phyloP scores from a whole-genome alignment of 176 grass and related monocot genomes.

The Tillandsia leiboldiana region DNA sequence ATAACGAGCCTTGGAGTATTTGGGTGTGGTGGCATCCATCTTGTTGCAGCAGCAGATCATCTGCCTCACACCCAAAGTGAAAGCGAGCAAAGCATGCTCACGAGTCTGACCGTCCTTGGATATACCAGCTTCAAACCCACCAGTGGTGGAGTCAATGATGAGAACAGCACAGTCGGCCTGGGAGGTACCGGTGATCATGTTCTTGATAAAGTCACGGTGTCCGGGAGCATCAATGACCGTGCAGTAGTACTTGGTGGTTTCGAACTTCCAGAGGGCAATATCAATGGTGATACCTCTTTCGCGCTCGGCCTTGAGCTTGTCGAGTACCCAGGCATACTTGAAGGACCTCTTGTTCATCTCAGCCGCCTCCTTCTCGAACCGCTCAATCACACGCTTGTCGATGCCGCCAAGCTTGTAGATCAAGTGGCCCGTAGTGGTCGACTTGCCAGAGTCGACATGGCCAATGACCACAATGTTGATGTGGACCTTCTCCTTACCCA shows the following conservation, averaged over 20 bases:
- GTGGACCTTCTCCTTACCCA: slow-evolving; percentile 83
- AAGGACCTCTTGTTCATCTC: slow-evolving; percentile 82
- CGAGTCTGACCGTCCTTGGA: slow-evolving; percentile 79
- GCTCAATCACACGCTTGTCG: slow-evolving; percentile 84
- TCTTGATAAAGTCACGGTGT: slow-evolving; percentile 83
- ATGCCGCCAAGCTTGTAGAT: slow-evolving; percentile 92
- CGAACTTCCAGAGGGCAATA: slow-evolving; percentile 73
- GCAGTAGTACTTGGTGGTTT: slow-evolving; percentile 73
- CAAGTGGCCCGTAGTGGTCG: slow-evolving; percentile 72
- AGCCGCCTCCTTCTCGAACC: slow-evolving; percentile 66
- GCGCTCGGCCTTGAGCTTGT: slow-evolving; percentile 89
- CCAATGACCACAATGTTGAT: slow-evolving; percentile 80
- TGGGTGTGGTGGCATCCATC: slow-evolving; percentile 13
- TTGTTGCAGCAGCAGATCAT: slow-evolving; percentile 97
- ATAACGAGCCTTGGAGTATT: slow-evolving; percentile 6
- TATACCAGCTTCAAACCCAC: slow-evolving; percentile 84
- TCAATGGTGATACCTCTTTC: slow-evolving; percentile 75
- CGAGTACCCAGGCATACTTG: slow-evolving; percentile 82
- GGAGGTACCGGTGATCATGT: slow-evolving; percentile 82
- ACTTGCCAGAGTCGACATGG: slow-evolving; percentile 75
- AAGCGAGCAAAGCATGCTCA: slow-evolving; percentile 74
- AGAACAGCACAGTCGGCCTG: slow-evolving; percentile 79
- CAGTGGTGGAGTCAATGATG: slow-evolving; percentile 78
- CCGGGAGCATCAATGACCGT: slow-evolving; percentile 78
- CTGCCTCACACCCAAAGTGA: slow-evolving; percentile 73